A percentile compares a stretch with the other conserved stretches of the same genome.
Conservation (phyloP, 2,329 filamentous ascomycete genomes). For the Mariannaea sp. region DNA sequence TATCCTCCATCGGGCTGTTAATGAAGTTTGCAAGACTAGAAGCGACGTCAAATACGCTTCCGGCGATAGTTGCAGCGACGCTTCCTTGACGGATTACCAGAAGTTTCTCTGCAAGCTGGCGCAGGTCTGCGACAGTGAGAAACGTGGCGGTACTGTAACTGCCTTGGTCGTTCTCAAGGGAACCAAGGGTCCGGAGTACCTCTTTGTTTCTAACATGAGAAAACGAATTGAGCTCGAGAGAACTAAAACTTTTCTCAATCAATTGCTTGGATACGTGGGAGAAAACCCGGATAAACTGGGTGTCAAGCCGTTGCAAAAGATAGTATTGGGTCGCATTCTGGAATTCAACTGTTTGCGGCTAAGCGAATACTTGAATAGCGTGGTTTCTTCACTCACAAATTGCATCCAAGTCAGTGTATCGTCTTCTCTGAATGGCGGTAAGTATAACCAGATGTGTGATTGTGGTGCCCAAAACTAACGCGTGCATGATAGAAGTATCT, state of each 20-base stretch:
- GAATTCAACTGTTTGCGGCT: constrained; percentile 8
- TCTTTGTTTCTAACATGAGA: constrained; percentile 21
- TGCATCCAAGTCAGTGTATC: constrained; percentile 1
- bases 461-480: no score
- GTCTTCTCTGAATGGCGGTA: no score
- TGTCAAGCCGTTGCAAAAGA: constrained; percentile 7
- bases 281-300: constrained; percentile 13
- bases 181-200: constrained; percentile 10
- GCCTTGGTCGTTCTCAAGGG: constrained; percentile 10
- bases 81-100: not conserved
- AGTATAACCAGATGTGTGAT: no score
- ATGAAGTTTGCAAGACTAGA: not conserved
- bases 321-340: constrained; percentile 16
- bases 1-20: not conserved
- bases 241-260: constrained; percentile 6
- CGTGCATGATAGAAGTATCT: no score
- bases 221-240: constrained; percentile 9
- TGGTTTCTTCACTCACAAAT: not conserved
- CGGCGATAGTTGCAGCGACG: not conserved
- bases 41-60: not conserved
- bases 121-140: constrained; percentile 19
- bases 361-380: not conserved
- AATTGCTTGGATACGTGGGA: constrained; percentile 11
- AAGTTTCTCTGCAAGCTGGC: constrained; percentile 23
- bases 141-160: constrained; percentile 17